Conservation (phyloP, 352 stramenopile species). For the Phytophthora tubulina region DNA sequence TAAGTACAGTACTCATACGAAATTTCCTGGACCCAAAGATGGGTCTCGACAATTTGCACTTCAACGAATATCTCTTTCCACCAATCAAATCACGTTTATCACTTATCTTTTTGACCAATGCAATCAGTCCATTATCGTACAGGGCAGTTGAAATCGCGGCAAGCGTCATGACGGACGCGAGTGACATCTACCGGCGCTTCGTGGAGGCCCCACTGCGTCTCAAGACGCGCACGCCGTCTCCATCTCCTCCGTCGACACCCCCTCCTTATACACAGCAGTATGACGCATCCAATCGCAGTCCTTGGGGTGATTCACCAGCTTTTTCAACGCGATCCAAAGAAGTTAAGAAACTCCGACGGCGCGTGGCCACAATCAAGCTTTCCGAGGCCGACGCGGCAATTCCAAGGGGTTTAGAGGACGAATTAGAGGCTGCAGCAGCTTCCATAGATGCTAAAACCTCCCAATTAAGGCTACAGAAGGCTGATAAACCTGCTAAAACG, state of each 20-base stretch:
- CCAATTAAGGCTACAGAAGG: not conserved
- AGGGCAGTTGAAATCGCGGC: not conserved
- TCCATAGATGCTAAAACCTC: not conserved
- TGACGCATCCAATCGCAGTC: constrained; percentile 5
- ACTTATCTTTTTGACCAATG: not conserved
- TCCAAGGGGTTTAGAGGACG: not conserved
- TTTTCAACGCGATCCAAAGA: constrained; percentile 36
- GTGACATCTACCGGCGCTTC: constrained; percentile 59
- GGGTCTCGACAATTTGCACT: too few relatives aligned
- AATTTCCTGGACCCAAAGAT: too few relatives aligned
- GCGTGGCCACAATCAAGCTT: constrained; percentile 36
- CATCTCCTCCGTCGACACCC: constrained; percentile 11
- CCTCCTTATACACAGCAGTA: constrained; percentile 16
- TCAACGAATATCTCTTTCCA: not conserved
- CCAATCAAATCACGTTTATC: not conserved
- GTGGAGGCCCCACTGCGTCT: constrained; percentile 56
- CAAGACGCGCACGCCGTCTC: constrained; percentile 27
- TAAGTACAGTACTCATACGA: too few relatives aligned
- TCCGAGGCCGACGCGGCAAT: not conserved
- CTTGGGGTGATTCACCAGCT: constrained; percentile 20
- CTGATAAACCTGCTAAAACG: constrained; percentile 12
- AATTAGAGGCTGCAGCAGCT: not conserved
- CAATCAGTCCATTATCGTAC: too few relatives aligned
- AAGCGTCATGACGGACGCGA: constrained; percentile 39
- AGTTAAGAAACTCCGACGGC: constrained; percentile 37